Base-by-base conservation (phyloP, 768 basidiomycete genomes). In the Lentinula lateritia region DNA sequence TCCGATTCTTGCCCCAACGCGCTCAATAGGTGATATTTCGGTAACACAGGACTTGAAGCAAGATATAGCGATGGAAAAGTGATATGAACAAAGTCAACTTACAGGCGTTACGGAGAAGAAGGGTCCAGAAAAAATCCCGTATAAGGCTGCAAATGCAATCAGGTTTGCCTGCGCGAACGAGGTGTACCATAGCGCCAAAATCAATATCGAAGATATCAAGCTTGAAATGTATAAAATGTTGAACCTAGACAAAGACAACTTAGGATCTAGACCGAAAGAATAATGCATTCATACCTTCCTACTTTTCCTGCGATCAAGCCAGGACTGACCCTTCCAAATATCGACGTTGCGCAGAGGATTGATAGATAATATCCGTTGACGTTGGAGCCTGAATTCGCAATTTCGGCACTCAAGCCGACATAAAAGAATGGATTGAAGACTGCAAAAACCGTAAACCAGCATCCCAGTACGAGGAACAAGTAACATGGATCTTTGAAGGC, bases 371-470 rank as follows among this genome's bases (percentile, higher is more conserved):
- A 71, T n/a, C 66, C 65, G 13, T 66, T 67, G 16, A 73, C 53
- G 7, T 13, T 54, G 8, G 64, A 48, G 6, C 61, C 58, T 6
- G 67, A 64, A 45, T 65, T 62, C 20, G 67, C 64, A 0, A 63
- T 58, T 8, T 62, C 52, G 1, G 63, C 63, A 41, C 67, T 69
- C 16, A 69, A 41, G n/a, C 67, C 68, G 45, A 73, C 64, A 46
- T 70, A 71, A 63, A 72, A 71, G 43, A 70, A 68, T 12, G 70
- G 68, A 46, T 67, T 69, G 59, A 67, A 67, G 0, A 66, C 53
- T 2, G 69, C 65, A 46, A 70, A 63, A 38, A 71, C 59, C 36
- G 61, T 57, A 41, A 68, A 66, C 69, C 68, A 70, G 16, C 64
- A 60, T 20, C 65, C 68, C 43, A 69, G 50, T 41, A 65, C 67